Conservation (phyloP, 2,329 filamentous ascomycete genomes). For the Cercospora beticola region DNA sequence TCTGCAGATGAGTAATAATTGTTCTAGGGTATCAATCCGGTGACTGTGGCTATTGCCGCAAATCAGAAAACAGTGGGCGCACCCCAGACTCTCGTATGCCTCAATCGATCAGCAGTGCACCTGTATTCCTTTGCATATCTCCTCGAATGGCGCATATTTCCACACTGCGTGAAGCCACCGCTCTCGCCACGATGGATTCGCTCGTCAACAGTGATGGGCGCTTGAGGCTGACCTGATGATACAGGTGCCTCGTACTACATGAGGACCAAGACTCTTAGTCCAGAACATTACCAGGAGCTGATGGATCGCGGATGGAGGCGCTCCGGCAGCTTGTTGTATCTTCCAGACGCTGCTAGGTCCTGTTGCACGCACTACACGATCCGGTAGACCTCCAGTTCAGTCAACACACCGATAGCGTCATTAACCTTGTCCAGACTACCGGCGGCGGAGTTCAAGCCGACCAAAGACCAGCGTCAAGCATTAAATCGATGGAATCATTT, state of each 20-base stretch:
- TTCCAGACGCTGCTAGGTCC: constrained; percentile 72
- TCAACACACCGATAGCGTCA: not conserved
- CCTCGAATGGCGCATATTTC: not conserved
- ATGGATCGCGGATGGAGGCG: constrained; percentile 75
- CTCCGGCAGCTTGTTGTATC: constrained; percentile 66
- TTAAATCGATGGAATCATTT: constrained; percentile 74
- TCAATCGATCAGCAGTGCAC: constrained; percentile 8
- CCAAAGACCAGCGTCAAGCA: constrained; percentile 71
- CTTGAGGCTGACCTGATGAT: constrained; percentile 6
- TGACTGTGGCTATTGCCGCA: constrained; percentile 54
- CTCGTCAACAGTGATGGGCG: not conserved
- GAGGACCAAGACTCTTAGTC: constrained; percentile 59
- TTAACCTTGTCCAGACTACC: constrained; percentile 54
- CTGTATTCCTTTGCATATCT: not conserved
- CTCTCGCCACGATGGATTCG: not conserved
- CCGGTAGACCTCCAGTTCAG: constrained; percentile 40
- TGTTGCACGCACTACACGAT: constrained; percentile 94
- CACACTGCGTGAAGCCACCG: not conserved
- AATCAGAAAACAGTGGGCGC: constrained; percentile 47
- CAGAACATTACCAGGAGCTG: constrained; percentile 68
- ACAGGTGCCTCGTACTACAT: constrained; percentile 73
- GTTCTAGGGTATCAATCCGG: constrained; percentile 49
- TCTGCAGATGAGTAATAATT: not conserved
- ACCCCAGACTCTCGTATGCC: constrained; percentile 52
- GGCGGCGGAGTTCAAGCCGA: constrained; percentile 62